phyloP scores from a whole-genome alignment of 495 filamentous ascomycete species.

The Rusavskia elegans region DNA sequence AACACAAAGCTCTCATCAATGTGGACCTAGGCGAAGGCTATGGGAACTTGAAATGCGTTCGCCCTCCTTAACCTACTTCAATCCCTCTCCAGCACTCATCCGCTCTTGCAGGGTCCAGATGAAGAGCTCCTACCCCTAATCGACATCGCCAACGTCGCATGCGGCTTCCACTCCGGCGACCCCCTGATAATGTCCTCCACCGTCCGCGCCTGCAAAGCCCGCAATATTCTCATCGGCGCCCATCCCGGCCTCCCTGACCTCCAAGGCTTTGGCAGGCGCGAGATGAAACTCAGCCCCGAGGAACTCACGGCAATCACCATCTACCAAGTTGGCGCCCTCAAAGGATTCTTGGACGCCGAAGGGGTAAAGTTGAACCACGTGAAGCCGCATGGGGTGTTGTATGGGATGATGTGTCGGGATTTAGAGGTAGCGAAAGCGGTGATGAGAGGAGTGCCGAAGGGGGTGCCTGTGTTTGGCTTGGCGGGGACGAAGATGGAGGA shows the following conservation, averaged over 20 bases:
- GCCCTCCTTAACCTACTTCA: neutral
- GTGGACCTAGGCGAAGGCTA: slow-evolving; percentile 35
- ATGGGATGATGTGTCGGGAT: slow-evolving; percentile 41
- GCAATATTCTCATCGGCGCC: slow-evolving; percentile 36
- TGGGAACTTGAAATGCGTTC: slow-evolving; percentile 15
- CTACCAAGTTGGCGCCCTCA: slow-evolving; percentile 45
- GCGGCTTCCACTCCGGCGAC: slow-evolving; percentile 44
- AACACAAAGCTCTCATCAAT: slow-evolving; percentile 34
- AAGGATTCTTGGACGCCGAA: slow-evolving; percentile 39
- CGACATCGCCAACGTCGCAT: slow-evolving; percentile 48
- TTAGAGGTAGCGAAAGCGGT: slow-evolving; percentile 34
- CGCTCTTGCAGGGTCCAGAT: slow-evolving; percentile 27
- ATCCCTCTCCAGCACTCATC: neutral
- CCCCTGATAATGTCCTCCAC: slow-evolving; percentile 45
- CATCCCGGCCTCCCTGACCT: slow-evolving; percentile 47
- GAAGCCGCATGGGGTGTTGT: slow-evolving; percentile 42
- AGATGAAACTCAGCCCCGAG: slow-evolving; percentile 36
- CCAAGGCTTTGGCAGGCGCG: slow-evolving; percentile 44
- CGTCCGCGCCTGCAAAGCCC: slow-evolving; percentile 36
- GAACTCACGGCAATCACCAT: slow-evolving; percentile 39
- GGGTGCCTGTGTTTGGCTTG: slow-evolving; percentile 38
- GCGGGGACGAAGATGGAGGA: slow-evolving; percentile 36
- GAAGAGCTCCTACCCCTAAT: slow-evolving; percentile 40
- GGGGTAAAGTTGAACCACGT: slow-evolving; percentile 39
- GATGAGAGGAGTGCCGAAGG: slow-evolving; percentile 31